A percentile compares a stretch with the other conserved stretches of the same genome.
Conservation (phyloP, 306 rosid species). For the Mimosa pudica region DNA sequence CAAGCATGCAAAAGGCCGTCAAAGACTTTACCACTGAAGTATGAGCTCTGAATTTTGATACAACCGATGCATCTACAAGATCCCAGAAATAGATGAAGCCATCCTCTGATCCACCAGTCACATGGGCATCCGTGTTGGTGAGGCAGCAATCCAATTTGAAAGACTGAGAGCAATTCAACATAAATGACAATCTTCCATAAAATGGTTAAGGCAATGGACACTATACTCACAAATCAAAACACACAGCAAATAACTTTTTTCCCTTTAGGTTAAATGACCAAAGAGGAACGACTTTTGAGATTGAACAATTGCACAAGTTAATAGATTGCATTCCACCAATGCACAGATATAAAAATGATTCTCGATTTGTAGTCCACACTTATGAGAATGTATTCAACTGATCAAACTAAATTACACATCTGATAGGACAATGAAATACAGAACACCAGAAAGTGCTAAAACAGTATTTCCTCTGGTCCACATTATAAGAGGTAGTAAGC, state of each 20-base stretch:
- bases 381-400: background rate
- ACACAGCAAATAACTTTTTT: background rate
- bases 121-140: slow-evolving; percentile 86
- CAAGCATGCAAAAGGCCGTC: background rate
- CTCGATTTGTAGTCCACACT: slow-evolving; percentile 24
- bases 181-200: slow-evolving; percentile 28
- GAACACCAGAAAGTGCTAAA: slow-evolving; percentile 12
- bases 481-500: no score
- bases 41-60: slow-evolving; percentile 80
- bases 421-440: background rate
- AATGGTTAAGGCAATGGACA: slow-evolving; percentile 4
- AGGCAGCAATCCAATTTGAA: slow-evolving; percentile 95
- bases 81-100: slow-evolving; percentile 90
- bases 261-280: background rate
- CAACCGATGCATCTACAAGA: slow-evolving; percentile 87
- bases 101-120: slow-evolving; percentile 92
- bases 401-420: background rate
- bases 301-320: background rate
- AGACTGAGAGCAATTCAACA: slow-evolving; percentile 53
- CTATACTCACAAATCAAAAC: slow-evolving; percentile 18
- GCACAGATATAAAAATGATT: slow-evolving; percentile 21
- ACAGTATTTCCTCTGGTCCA: background rate
- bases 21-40: slow-evolving; percentile 68
- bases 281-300: background rate
- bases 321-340: background rate